Evolutionary conservation across 2,329 filamentous ascomycete genomes (phyloP).

Genomic region (Botrytis tulipae): DNA sequence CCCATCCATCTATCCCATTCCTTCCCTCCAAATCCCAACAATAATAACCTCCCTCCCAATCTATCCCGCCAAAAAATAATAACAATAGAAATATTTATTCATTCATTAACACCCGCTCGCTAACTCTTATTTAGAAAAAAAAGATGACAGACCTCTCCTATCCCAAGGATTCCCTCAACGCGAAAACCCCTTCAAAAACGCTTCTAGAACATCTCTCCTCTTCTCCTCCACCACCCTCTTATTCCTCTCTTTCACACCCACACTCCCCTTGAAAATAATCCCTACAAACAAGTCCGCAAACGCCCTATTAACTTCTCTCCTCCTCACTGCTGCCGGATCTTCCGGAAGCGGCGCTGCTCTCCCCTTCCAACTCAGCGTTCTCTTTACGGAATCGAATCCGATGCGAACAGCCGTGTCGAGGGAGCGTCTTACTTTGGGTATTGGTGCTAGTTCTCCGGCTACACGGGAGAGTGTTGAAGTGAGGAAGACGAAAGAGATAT

Average conservation of each 20-base stretch:
- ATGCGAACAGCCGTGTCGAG: slow-evolving; percentile 25
- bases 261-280: slow-evolving; percentile 56
- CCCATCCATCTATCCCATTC: not conserved
- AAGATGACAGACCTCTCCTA: not conserved
- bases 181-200: slow-evolving; percentile 53
- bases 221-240: slow-evolving; percentile 59
- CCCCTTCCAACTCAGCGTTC: slow-evolving; percentile 35
- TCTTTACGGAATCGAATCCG: slow-evolving; percentile 31
- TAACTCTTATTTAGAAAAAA: not conserved
- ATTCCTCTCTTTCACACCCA: slow-evolving; percentile 51
- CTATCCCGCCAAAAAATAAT: not conserved
- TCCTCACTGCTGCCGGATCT: slow-evolving; percentile 51
- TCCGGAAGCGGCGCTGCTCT: slow-evolving; percentile 38
- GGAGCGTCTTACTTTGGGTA: slow-evolving; percentile 32
- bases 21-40: not conserved
- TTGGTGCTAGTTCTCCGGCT: slow-evolving; percentile 51
- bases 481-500: slow-evolving; percentile 85
- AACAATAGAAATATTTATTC: not conserved
- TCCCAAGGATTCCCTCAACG: not conserved
- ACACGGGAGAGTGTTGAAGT: slow-evolving; percentile 70
- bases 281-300: slow-evolving; percentile 65
- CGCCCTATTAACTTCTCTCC: slow-evolving; percentile 57
- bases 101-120: not conserved
- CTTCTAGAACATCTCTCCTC: slow-evolving; percentile 64
- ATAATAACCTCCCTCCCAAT: not conserved